Evolutionary conservation across 139 green algal species (phyloP).

Genomic region (Chlorella sp.): DNA sequence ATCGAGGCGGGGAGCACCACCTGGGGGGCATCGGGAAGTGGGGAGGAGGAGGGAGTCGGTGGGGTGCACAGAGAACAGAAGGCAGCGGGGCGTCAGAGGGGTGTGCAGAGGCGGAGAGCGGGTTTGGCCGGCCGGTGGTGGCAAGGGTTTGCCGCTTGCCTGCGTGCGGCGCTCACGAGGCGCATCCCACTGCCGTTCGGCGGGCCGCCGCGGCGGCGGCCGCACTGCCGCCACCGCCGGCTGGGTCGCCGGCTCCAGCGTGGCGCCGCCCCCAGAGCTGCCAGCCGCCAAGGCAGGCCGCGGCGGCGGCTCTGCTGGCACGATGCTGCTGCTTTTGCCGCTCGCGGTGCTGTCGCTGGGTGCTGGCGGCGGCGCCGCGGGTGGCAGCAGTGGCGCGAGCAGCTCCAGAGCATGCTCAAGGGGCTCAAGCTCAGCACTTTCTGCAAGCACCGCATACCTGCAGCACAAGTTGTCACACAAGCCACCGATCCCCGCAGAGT

Average conservation of each 20-base stretch:
- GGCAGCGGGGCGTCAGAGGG: not conserved
- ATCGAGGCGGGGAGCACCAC: conserved; percentile 61
- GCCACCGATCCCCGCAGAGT: not conserved
- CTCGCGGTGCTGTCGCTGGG: not conserved
- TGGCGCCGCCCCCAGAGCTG: not conserved
- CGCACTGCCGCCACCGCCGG: not conserved
- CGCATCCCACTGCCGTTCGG: conserved; percentile 5
- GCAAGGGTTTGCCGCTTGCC: not conserved
- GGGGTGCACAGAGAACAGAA: not conserved
- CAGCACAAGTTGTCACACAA: conserved; percentile 21
- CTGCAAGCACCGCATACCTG: conserved; percentile 61
- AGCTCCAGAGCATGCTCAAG: conserved; percentile 41
- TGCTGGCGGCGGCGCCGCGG: not conserved
- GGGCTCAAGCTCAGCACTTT: conserved; percentile 53
- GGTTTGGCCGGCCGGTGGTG: not conserved
- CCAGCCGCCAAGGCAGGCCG: no score
- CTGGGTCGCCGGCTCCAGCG: not conserved
- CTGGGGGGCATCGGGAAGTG: conserved; percentile 9
- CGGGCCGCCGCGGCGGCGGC: conserved; percentile 8
- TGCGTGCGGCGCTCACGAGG: conserved; percentile 5
- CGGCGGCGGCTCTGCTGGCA: no score
- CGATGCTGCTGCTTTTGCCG: not conserved
- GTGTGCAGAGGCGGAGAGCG: not conserved
- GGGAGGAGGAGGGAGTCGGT: not conserved
- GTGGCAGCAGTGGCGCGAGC: conserved; percentile 15